Percentiles rank a stretch among this genome's conserved stretches.
Evolutionary conservation across 1,284 basidiomycete genomes (phyloP).

Genomic region (Pascua sp.): DNA sequence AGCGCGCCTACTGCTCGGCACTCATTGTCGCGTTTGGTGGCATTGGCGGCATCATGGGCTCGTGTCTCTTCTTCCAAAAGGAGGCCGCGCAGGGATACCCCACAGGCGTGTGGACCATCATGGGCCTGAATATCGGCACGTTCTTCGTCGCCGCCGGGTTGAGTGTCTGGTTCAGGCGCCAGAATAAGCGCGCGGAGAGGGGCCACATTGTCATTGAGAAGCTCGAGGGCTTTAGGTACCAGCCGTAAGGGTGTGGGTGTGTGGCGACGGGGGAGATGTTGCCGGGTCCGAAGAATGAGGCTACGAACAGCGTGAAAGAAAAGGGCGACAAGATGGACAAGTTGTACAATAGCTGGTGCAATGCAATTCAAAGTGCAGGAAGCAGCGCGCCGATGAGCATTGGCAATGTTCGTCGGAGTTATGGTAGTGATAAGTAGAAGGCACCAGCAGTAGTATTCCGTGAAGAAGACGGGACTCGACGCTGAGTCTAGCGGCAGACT

Average conservation of each 20-base stretch:
- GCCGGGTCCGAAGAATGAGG: no score
- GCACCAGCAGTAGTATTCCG: no score
- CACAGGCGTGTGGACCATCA: conserved; percentile 22
- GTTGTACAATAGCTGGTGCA: no score
- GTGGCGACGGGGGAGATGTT: neutral
- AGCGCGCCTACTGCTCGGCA: conserved; percentile 42
- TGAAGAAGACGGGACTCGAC: no score
- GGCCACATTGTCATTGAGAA: conserved; percentile 6
- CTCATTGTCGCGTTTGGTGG: conserved; percentile 49
- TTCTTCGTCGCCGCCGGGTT: conserved; percentile 22
- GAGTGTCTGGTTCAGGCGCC: conserved; percentile 9
- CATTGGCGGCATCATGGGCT: conserved; percentile 52
- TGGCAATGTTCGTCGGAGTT: no score
- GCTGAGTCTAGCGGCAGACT: no score
- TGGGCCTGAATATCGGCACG: conserved; percentile 29
- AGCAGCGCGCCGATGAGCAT: no score
- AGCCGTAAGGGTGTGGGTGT: neutral
- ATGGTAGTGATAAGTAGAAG: no score
- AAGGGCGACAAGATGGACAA: no score
- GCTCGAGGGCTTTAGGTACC: conserved; percentile 8
- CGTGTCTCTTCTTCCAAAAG: conserved; percentile 27
- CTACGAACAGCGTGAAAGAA: no score
- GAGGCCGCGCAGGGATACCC: conserved; percentile 26
- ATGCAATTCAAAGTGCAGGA: no score
- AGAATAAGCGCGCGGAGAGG: conserved; percentile 13